These are phyloP conservation scores for Cynara cardunculus DNA, from an alignment of 129 eudicot species.

Conservation along the genomic window DNA sequence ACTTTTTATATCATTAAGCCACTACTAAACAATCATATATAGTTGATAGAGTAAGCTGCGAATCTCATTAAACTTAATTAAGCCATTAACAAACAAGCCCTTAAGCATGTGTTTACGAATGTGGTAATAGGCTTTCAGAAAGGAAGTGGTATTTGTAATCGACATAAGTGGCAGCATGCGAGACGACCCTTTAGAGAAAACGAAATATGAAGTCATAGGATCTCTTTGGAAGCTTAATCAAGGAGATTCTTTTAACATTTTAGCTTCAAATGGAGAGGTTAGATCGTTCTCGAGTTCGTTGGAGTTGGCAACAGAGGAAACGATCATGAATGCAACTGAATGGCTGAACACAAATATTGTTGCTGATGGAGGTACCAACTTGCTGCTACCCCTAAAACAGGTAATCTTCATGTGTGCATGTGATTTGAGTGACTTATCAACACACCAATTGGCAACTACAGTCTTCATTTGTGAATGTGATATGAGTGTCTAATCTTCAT, in stretches of 20 bases:
- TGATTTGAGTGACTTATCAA: slow-evolving; percentile 6
- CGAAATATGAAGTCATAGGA: slow-evolving; percentile 54
- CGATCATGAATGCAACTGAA: slow-evolving; percentile 50
- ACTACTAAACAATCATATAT: too few relatives aligned
- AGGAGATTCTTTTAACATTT: slow-evolving; percentile 64
- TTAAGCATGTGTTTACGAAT: background rate
- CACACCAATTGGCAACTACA: background rate
- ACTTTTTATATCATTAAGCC: too few relatives aligned
- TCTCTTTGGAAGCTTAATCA: slow-evolving; percentile 54
- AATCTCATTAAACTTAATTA: too few relatives aligned
- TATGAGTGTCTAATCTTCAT: background rate
- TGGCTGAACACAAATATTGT: slow-evolving; percentile 60
- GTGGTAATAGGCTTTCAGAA: slow-evolving; percentile 59
- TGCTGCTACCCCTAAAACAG: slow-evolving; percentile 70
- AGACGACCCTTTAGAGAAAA: slow-evolving; percentile 63
- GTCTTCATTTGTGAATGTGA: background rate
- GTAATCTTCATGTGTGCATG: slow-evolving; percentile 15
- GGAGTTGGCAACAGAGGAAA: slow-evolving; percentile 56
- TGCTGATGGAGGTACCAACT: slow-evolving; percentile 74
- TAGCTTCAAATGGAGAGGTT: slow-evolving; percentile 60
- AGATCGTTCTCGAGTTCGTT: slow-evolving; percentile 52
- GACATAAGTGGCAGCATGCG: slow-evolving; percentile 92
- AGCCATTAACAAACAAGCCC: too few relatives aligned
- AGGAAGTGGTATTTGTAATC: slow-evolving; percentile 74
- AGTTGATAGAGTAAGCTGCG: too few relatives aligned